phyloP scores from a whole-genome alignment of 805 yeast genomes.

The Alloascoidea africana region DNA sequence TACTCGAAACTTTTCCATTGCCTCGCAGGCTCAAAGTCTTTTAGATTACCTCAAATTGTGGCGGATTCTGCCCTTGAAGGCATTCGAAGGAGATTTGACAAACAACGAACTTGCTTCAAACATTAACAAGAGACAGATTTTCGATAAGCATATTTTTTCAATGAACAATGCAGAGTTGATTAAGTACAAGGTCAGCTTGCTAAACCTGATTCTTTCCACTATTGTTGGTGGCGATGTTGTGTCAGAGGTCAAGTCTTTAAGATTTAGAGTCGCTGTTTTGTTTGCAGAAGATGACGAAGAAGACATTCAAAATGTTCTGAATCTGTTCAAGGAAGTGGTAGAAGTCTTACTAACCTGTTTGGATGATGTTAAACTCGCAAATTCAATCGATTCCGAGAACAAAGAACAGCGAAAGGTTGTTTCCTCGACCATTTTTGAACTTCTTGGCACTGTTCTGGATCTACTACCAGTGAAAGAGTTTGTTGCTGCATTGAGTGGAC shows the following conservation, averaged over 20 bases:
- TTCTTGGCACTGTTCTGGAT: conserved; percentile 48
- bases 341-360: conserved; percentile 11
- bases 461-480: conserved; percentile 66
- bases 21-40: conserved; percentile 49
- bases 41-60: conserved; percentile 34
- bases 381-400: conserved; percentile 11
- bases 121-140: conserved; percentile 33
- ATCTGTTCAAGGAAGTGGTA: conserved; percentile 1
- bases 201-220: conserved; percentile 41
- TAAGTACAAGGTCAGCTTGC: conserved; percentile 31
- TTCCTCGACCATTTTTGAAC: conserved; percentile 29
- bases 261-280: conserved; percentile 33
- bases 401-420: conserved; percentile 16
- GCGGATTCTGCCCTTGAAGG: conserved; percentile 16
- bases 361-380: conserved; percentile 21
- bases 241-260: conserved; percentile 29
- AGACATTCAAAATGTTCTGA: background rate
- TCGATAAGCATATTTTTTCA: conserved; percentile 44
- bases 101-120: conserved; percentile 17
- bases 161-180: conserved; percentile 32
- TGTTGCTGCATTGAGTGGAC: conserved; percentile 24
- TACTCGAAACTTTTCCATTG: conserved; percentile 48
- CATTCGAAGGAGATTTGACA: conserved; percentile 21
- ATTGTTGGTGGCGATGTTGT: conserved; percentile 21
- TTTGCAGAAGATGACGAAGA: conserved; percentile 6